Conservation (phyloP, 768 basidiomycete genomes). For the Suillus bovinus region DNA sequence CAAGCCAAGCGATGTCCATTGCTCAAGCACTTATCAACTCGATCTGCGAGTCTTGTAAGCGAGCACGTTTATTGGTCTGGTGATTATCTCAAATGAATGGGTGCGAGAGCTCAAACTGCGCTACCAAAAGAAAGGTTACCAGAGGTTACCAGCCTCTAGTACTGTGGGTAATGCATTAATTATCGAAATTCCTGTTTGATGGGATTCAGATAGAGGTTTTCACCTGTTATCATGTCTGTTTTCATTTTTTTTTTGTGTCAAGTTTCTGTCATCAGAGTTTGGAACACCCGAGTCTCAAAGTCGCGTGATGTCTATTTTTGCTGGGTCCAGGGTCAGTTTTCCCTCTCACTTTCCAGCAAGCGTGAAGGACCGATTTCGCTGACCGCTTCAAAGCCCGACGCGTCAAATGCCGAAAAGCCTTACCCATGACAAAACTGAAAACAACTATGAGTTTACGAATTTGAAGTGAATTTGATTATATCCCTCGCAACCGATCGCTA, state of each 20-base stretch:
- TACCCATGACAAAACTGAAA: too few species aligned
- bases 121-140: conserved; percentile 2
- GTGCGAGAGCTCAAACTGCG: not conserved
- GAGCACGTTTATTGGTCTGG: not conserved
- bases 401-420: not conserved
- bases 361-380: not conserved
- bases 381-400: not conserved
- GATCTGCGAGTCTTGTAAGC: not conserved
- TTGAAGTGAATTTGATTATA: conserved; percentile 1
- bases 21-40: not conserved
- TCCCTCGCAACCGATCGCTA: conserved; percentile 4
- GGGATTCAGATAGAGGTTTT: not conserved
- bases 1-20: not conserved
- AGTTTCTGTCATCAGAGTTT: not conserved
- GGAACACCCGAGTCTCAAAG: not conserved
- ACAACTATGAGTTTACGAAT: not conserved
- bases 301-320: not conserved
- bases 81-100: not conserved
- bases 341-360: too few species aligned
- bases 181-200: not conserved
- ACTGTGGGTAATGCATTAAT: not conserved
- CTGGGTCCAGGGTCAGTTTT: too few species aligned
- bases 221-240: not conserved
- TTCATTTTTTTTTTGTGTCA: not conserved
- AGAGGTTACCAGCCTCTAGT: not conserved